Evolutionary conservation across 257 asterid genomes (phyloP).

Genomic region (Scutellaria baicalensis): DNA sequence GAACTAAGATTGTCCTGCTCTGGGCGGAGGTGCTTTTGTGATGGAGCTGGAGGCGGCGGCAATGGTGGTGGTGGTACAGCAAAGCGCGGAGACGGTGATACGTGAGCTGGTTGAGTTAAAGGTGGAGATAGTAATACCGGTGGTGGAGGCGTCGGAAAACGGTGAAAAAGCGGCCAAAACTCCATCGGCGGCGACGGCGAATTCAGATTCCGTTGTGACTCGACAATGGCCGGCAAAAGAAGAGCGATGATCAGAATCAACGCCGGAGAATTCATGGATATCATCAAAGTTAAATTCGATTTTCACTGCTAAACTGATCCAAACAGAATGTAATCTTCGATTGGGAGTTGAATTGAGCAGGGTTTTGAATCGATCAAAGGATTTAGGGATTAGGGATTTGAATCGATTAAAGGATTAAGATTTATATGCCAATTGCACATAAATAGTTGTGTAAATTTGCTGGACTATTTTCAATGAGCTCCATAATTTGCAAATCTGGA

Average conservation of each 20-base stretch:
- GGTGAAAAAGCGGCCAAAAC: too few species aligned
- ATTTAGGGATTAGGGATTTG: too few species aligned
- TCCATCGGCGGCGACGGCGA: constrained; percentile 5
- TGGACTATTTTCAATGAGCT: too few species aligned
- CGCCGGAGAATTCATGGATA: constrained; percentile 43
- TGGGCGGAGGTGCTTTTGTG: constrained; percentile 17
- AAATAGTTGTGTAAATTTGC: too few species aligned
- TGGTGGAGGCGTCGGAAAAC: constrained; percentile 8
- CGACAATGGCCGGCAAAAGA: constrained; percentile 26
- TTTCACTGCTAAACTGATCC: too few species aligned
- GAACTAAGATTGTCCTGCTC: not conserved
- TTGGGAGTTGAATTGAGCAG: too few species aligned
- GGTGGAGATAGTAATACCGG: constrained; percentile 14
- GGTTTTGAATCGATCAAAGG: too few species aligned
- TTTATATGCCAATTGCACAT: too few species aligned
- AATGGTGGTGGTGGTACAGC: constrained; percentile 20
- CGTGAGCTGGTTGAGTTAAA: not conserved
- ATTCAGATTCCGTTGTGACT: constrained; percentile 35
- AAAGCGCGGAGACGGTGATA: not conserved
- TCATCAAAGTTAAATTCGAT: not conserved
- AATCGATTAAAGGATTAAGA: too few species aligned
- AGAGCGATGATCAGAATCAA: constrained; percentile 25
- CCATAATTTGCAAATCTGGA: too few species aligned
- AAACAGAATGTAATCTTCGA: too few species aligned
- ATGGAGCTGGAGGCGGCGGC: constrained; percentile 7